Base-by-base conservation (phyloP, 352 stramenopile species). In the Aphanomyces cochlioides region DNA sequence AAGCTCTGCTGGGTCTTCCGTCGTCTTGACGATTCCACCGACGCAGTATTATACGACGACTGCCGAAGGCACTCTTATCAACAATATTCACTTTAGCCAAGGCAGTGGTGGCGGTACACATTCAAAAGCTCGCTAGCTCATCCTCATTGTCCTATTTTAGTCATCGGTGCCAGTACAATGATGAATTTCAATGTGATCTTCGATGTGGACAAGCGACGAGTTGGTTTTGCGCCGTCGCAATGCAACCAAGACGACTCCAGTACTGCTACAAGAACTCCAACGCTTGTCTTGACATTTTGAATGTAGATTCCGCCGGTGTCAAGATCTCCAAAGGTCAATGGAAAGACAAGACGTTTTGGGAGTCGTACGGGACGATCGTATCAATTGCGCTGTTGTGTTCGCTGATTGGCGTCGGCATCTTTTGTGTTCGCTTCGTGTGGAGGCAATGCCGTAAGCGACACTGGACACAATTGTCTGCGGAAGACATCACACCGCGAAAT, bases 131-230 rank as follows among this genome's bases (percentile, higher is more conserved):
- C 13, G 7, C 3, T 19, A n/a, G 0, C 34, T 56, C 37, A 40
- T n/a, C n/a, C 45, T 38, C 36, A 58, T 13, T 21, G 45, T 19
- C 34, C 38, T 69, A 12, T 15, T 58, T 12, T 47, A 93, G 87
- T 95, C 17, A 73, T 95, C 41, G 87, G 87, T 17, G 84, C 85
- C 0, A 92, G 83, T 57, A 79, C 77, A 5, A 93, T 95, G 87
- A 58, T 93, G 34, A 87, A 87, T 3, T 88, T 88, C 45, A 79
- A 95, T 36, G 86, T 93, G n/a, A 87, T 95, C 19, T 95, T 95
- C 67, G 87, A 95, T 71, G 72, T 73, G 41, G 86, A 92, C 59
- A 82, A 81, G 68, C 79, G 87, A 5, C 82, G 84, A n/a, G 65
- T 95, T 3, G 87, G 84, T 12, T 95, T 95, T 78, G 87, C 85